Conservation (phyloP, 2,329 filamentous ascomycete species). For the Ophiosphaerella narmari region DNA sequence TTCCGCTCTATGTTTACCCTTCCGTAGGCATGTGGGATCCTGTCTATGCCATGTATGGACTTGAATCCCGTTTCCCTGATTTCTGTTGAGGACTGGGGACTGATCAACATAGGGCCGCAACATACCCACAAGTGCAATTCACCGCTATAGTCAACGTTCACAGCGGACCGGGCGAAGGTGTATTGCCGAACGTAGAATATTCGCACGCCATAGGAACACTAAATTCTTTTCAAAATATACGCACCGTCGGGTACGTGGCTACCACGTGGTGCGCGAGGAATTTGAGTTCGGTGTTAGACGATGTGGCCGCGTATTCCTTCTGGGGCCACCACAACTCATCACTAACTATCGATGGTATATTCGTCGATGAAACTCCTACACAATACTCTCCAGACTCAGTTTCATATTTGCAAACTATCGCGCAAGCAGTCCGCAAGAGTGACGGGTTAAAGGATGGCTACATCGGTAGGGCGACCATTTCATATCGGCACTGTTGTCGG, state of each 20-base stretch:
- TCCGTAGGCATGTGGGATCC: conserved; percentile 53
- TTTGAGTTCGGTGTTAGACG: conserved; percentile 32
- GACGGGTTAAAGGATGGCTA: conserved; percentile 31
- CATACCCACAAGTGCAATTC: conserved; percentile 51
- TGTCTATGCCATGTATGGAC: conserved; percentile 49
- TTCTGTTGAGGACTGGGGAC: conserved; percentile 1
- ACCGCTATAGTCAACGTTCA: conserved; percentile 57
- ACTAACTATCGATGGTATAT: conserved; percentile 53
- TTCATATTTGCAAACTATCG: conserved; percentile 27
- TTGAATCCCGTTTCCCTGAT: conserved; percentile 1
- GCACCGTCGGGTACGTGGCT: conserved; percentile 57
- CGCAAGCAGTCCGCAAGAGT: conserved; percentile 16
- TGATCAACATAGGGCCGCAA: conserved; percentile 27
- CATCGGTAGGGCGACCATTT: conserved; percentile 26
- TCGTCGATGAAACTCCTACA: conserved; percentile 55
- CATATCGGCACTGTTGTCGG: conserved; percentile 24
- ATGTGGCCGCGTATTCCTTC: conserved; percentile 53
- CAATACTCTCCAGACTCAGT: conserved; percentile 18
- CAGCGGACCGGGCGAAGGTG: conserved; percentile 52
- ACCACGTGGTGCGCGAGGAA: conserved; percentile 51
- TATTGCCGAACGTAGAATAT: conserved; percentile 52
- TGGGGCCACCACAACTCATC: conserved; percentile 49
- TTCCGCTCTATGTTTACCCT: conserved; percentile 57
- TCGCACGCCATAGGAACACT: conserved; percentile 49
- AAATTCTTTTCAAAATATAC: conserved; percentile 52